Evolutionary conservation across 148 eudicot species (phyloP).

Genomic region (Dianthus caryophyllus): DNA sequence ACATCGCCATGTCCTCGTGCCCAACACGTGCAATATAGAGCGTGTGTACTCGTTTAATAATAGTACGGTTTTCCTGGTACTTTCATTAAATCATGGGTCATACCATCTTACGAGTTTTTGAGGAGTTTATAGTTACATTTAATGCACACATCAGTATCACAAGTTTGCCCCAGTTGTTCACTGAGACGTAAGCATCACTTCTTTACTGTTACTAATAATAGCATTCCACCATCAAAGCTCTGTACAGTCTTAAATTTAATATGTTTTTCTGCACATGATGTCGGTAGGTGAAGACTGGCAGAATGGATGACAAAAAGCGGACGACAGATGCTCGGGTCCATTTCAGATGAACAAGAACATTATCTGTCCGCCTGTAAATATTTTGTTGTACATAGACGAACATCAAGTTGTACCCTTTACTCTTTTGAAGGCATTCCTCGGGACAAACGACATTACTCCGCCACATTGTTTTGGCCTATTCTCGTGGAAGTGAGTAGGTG

Average conservation of each 20-base stretch:
- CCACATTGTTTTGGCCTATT: neutral
- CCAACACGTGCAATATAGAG: too few relatives aligned
- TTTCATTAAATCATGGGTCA: too few relatives aligned
- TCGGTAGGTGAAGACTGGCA: slow-evolving; percentile 13
- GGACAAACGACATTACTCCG: neutral
- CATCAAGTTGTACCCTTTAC: too few relatives aligned
- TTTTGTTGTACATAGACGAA: slow-evolving; percentile 11
- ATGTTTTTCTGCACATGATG: neutral
- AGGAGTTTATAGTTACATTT: too few relatives aligned
- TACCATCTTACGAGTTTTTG: too few relatives aligned
- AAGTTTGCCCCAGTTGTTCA: too few relatives aligned
- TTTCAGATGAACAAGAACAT: slow-evolving; percentile 5
- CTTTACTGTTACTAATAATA: too few relatives aligned
- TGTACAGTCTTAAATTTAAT: neutral
- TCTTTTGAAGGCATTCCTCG: neutral
- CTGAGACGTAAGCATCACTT: too few relatives aligned
- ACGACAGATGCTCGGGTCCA: slow-evolving; percentile 10
- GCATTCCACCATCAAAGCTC: neutral
- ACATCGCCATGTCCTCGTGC: too few relatives aligned
- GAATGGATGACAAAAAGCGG: neutral
- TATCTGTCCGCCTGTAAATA: neutral
- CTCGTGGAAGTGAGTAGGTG: neutral
- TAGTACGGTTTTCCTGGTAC: too few relatives aligned
- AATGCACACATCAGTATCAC: too few relatives aligned
- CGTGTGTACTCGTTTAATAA: too few relatives aligned